Evolutionary conservation across 2,329 filamentous ascomycete species (phyloP).

Genomic region (Fusarium sp.): DNA sequence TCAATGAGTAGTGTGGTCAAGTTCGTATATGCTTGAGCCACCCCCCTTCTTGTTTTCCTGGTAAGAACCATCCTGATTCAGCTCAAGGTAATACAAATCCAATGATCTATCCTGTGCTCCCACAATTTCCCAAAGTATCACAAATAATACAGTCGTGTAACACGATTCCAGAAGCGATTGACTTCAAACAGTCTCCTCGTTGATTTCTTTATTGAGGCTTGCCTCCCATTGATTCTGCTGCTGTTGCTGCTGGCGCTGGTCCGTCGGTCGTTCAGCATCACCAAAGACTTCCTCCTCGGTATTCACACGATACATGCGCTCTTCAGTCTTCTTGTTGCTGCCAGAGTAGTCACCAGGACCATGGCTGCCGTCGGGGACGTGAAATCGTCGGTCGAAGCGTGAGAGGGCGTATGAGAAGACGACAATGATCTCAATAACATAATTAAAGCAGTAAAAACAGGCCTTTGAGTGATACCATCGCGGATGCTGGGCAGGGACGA

Average conservation of each 20-base stretch:
- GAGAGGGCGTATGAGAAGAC: conserved; percentile 73
- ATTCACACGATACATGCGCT: conserved; percentile 31
- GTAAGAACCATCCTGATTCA: not conserved
- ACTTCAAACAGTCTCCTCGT: conserved; percentile 34
- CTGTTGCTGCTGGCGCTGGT: conserved; percentile 29
- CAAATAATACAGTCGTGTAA: conserved; percentile 8
- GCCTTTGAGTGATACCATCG: conserved; percentile 78
- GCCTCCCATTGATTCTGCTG: conserved; percentile 34
- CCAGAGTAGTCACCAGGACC: conserved; percentile 63
- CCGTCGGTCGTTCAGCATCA: conserved; percentile 40
- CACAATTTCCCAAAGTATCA: not conserved
- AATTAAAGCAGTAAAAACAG: conserved; percentile 85
- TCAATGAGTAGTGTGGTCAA: not conserved
- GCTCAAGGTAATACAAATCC: not conserved
- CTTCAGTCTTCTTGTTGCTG: conserved; percentile 17
- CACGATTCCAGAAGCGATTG: not conserved
- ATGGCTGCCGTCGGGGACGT: conserved; percentile 76
- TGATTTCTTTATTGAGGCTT: conserved; percentile 32
- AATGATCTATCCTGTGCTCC: not conserved
- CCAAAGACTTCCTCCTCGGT: conserved; percentile 41
- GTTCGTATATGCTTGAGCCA: not conserved
- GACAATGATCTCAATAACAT: conserved; percentile 76
- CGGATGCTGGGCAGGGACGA: conserved; percentile 62
- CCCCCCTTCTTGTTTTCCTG: not conserved
- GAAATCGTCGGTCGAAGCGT: conserved; percentile 80